Percentiles rank a stretch among this genome's conserved stretches.
These are phyloP conservation scores for Speleostelium caveatum DNA, from an alignment of 78 protist genomes.

Conservation along the genomic window DNA sequence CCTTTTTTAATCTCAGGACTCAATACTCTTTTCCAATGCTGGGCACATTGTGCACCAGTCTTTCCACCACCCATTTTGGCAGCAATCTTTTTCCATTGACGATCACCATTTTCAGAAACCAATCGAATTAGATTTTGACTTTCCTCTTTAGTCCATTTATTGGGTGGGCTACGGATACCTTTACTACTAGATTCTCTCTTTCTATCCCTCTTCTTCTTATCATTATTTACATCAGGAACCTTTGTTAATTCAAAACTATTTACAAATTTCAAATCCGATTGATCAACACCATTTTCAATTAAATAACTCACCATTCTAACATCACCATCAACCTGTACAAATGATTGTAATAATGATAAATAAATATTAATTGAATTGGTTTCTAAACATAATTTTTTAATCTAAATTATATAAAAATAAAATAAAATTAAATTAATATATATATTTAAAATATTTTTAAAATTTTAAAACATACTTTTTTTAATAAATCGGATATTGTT, in stretches of 20 bases:
- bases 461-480: slow-evolving; percentile 41
- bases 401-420: too few species aligned
- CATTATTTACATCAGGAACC: neutral
- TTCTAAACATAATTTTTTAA: slow-evolving; percentile 16
- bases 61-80: slow-evolving; percentile 36
- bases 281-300: slow-evolving; percentile 26
- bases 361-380: slow-evolving; percentile 17
- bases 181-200: slow-evolving; percentile 55
- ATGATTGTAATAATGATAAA: slow-evolving; percentile 17
- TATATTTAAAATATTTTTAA: too few species aligned
- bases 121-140: slow-evolving; percentile 31
- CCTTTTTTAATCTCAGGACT: slow-evolving; percentile 50
- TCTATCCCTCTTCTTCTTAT: slow-evolving; percentile 48
- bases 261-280: slow-evolving; percentile 35
- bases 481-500: slow-evolving; percentile 33
- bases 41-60: slow-evolving; percentile 52
- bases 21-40: slow-evolving; percentile 53
- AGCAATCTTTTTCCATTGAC: slow-evolving; percentile 60
- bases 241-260: slow-evolving; percentile 16
- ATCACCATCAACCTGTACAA: slow-evolving; percentile 60
- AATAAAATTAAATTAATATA: too few species aligned
- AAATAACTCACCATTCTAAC: slow-evolving; percentile 51
- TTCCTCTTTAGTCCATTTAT: slow-evolving; percentile 63
- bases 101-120: slow-evolving; percentile 55
- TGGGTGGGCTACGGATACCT: slow-evolving; percentile 44